A percentile compares a stretch with the other conserved stretches of the same genome.
Conservation (phyloP, 306 rosid genomes). For the Quercus wislizeni region DNA sequence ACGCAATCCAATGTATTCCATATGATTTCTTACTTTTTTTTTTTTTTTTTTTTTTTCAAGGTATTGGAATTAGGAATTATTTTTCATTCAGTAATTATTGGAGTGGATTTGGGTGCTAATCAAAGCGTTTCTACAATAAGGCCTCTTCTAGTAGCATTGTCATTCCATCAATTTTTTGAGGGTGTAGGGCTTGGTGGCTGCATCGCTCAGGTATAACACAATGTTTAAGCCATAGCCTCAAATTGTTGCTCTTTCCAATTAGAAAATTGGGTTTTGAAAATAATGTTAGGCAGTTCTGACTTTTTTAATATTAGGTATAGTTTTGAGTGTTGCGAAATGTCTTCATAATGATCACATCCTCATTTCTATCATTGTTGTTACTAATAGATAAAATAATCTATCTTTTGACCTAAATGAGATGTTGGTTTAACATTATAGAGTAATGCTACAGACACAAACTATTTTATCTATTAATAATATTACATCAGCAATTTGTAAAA, state of each 20-base stretch:
- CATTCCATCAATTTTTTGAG: conserved; percentile 67
- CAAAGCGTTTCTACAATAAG: conserved; percentile 32
- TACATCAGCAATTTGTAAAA: too few relatives aligned
- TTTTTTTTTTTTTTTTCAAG: conserved; percentile 7
- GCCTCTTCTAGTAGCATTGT: conserved; percentile 48
- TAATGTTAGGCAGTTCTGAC: too few relatives aligned
- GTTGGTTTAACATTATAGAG: not conserved
- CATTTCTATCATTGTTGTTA: not conserved
- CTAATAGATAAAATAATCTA: not conserved
- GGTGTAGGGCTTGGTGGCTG: conserved; percentile 68
- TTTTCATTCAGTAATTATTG: conserved; percentile 59
- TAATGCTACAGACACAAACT: too few relatives aligned
- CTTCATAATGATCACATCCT: conserved; percentile 47
- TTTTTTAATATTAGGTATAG: too few relatives aligned
- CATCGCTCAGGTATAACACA: conserved; percentile 44
- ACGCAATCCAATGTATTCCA: not conserved
- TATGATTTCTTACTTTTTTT: not conserved
- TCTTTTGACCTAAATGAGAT: too few relatives aligned
- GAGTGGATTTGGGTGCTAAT: conserved; percentile 48
- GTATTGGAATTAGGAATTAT: conserved; percentile 62
- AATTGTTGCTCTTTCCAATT: too few relatives aligned
- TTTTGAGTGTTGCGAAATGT: conserved; percentile 16
- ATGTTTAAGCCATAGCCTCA: too few relatives aligned
- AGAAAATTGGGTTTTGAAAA: too few relatives aligned
- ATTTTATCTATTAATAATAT: too few relatives aligned